phyloP scores from a whole-genome alignment of 371 early-diverging fungal species.

The Fennellomyces sp. region DNA sequence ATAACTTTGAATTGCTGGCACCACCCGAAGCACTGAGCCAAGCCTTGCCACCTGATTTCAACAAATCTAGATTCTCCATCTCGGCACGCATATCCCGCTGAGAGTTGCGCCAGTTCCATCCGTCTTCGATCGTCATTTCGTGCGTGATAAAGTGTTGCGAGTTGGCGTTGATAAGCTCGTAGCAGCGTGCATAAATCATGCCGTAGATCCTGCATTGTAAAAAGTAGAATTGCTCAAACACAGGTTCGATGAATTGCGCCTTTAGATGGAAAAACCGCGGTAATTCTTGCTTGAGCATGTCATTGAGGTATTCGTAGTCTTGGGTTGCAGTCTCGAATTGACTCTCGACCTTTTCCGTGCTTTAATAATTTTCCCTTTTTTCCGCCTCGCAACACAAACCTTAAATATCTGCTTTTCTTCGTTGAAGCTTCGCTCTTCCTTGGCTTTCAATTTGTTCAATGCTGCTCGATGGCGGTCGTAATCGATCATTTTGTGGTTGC shows the following conservation, averaged over 20 bases:
- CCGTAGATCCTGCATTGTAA: constrained; percentile 71
- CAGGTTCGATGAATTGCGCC: constrained; percentile 71
- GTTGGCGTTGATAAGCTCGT: constrained; percentile 50
- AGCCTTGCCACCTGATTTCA: constrained; percentile 49
- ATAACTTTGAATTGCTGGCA: constrained; percentile 32
- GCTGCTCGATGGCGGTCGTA: constrained; percentile 77
- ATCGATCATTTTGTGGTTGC: constrained; percentile 83
- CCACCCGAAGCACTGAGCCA: constrained; percentile 44
- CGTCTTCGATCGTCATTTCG: constrained; percentile 35
- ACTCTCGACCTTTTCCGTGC: constrained; percentile 55
- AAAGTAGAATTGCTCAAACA: constrained; percentile 71
- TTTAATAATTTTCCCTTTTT: background rate
- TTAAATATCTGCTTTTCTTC: constrained; percentile 78
- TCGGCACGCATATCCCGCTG: constrained; percentile 34
- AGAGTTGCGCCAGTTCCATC: constrained; percentile 31
- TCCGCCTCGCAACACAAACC: constrained; percentile 9
- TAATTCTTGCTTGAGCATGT: constrained; percentile 67
- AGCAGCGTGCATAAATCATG: constrained; percentile 54
- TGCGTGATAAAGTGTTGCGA: constrained; percentile 37
- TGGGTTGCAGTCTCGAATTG: constrained; percentile 72
- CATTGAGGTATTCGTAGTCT: constrained; percentile 75
- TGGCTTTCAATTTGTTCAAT: constrained; percentile 69
- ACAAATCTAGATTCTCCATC: constrained; percentile 37
- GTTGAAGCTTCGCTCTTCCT: constrained; percentile 63
- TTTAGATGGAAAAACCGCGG: constrained; percentile 66